These are phyloP conservation scores for Micractinium sp. DNA, from an alignment of 139 green algal species.

Conservation along the genomic window DNA sequence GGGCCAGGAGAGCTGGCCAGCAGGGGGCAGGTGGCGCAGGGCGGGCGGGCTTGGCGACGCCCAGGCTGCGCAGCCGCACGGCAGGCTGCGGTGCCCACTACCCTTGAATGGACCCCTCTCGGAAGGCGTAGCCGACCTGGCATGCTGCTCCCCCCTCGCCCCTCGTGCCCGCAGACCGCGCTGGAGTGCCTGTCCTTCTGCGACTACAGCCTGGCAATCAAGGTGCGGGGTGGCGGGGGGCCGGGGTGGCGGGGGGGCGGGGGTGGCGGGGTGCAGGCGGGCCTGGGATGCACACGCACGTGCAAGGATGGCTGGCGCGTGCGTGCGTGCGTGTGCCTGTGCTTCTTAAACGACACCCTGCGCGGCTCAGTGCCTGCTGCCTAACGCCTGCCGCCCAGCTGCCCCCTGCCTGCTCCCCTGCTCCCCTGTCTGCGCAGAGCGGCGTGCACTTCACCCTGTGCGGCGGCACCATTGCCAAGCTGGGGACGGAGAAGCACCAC, in stretches of 20 bases:
- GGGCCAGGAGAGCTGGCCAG: no score
- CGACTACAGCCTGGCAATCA: slow-evolving; percentile 92
- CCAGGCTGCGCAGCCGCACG: no score
- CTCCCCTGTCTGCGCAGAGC: neutral
- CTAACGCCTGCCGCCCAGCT: neutral
- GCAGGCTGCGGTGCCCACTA: no score
- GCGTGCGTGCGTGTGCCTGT: no score
- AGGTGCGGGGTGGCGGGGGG: slow-evolving; percentile 44
- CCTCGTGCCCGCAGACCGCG: slow-evolving; percentile 43
- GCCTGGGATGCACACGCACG: no score
- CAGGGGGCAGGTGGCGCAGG: no score
- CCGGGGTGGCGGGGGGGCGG: no score
- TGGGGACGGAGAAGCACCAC: slow-evolving; percentile 89
- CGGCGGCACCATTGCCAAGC: slow-evolving; percentile 68
- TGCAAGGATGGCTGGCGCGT: no score
- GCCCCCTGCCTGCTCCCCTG: neutral
- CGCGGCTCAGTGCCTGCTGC: neutral
- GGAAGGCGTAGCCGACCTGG: neutral
- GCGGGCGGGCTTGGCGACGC: no score
- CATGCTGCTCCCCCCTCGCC: neutral
- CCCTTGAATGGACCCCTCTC: no score
- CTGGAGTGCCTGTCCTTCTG: slow-evolving; percentile 76
- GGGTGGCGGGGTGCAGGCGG: no score
- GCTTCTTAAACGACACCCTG: neutral
- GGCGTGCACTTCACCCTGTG: slow-evolving; percentile 91